Conservation (phyloP, 202 grass and related monocot species). For the Hordeum pubiflorum region DNA sequence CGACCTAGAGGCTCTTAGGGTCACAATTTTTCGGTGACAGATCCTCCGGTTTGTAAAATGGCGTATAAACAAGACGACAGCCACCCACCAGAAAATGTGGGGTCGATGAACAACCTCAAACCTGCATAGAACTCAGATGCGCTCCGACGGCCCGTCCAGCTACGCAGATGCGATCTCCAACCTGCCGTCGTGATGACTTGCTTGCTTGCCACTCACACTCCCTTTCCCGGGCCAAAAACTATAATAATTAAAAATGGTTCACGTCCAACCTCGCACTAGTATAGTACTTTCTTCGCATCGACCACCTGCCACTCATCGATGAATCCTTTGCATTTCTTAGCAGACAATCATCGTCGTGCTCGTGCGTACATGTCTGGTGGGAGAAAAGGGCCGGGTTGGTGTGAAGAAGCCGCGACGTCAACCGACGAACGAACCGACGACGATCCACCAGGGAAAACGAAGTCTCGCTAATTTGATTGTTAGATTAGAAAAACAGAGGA, state of each 20-base stretch:
- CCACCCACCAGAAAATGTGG: background rate
- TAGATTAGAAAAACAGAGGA: background rate
- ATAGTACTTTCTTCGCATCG: background rate
- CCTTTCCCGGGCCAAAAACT: background rate
- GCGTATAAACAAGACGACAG: too few species aligned
- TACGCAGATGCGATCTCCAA: slow-evolving; percentile 11
- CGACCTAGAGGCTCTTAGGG: too few species aligned
- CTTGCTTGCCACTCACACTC: slow-evolving; percentile 14
- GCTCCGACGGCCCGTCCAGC: background rate
- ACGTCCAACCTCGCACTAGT: background rate
- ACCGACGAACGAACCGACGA: slow-evolving; percentile 7
- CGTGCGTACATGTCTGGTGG: slow-evolving; percentile 10
- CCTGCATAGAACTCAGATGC: background rate
- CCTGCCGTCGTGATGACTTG: slow-evolving; percentile 5
- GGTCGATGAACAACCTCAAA: background rate
- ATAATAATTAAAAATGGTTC: too few species aligned
- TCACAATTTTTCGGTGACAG: too few species aligned
- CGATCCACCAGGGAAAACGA: background rate
- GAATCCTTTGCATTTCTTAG: background rate
- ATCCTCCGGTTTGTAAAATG: too few species aligned
- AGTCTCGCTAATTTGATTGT: too few species aligned
- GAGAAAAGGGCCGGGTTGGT: background rate
- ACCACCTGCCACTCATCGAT: background rate
- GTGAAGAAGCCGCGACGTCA: slow-evolving; percentile 22
- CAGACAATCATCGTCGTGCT: slow-evolving; percentile 8